Evolutionary conservation across 2,329 filamentous ascomycete genomes (phyloP), one percentile per base, ranked within the genome.

Genomic region (Microsporum audouinii): DNA sequence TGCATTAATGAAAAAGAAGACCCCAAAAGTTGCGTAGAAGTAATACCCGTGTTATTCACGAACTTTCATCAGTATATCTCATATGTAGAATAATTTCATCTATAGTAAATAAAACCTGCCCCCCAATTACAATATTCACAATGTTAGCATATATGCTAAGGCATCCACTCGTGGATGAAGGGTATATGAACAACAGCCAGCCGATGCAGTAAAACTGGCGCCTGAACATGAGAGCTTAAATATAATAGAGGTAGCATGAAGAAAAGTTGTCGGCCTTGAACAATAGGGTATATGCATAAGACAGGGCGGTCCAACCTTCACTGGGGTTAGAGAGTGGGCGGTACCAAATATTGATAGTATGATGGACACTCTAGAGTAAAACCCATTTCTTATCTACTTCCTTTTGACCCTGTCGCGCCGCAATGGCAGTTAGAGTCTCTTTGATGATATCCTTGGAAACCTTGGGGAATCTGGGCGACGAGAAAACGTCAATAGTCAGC

Each of bases 401-500:
- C 65, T 80, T 87, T 68, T 79, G 79, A 63, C 80, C 85, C 60
- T 84, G 79, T 45, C 86, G 80, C 49, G 81, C 79, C 7, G 89
- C 89, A 59, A 88, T 77, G 7, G 75, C 74, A 63, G 84, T 84
- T 23, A 94, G 75, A 0, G 88, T 91, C 59, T 84, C 82, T 68
- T 84, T 88, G 66, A 95, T 84, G 29, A 84, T 82, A 23, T 84
- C 82, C 67, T 86, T 89, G 1, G 86, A 83, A 53, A 86, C 80
- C 63, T 85, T 85, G 0, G 86, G 83, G 66, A 92, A 90, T 66
- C 81, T 83, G 66, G 39, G 17, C 10, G 41, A 14, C 49, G 5
- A n/a, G 17, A 57, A 45, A 31, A 31, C 8, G 27, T 29, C n/a
- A 31, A 31, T 47, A 55, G 45, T 61, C 33, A 59, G 45, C 23